Percentiles rank a stretch among this genome's conserved stretches.
Conservation (phyloP, 2,329 filamentous ascomycete species). For the Bipolaris victoriae region DNA sequence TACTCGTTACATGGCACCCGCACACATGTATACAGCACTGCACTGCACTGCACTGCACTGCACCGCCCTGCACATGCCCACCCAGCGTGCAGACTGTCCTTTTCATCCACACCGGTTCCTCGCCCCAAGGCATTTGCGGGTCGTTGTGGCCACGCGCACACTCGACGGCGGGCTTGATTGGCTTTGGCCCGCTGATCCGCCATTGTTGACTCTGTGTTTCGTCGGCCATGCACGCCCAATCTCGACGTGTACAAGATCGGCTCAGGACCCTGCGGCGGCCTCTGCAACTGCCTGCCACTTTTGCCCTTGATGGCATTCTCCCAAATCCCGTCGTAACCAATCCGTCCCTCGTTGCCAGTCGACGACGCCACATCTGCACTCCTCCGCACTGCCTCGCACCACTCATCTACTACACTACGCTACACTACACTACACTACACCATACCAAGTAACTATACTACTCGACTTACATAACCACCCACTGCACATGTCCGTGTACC, state of each 20-base stretch:
- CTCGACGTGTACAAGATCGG: slow-evolving; percentile 28
- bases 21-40: too few relatives aligned
- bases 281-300: slow-evolving; percentile 19
- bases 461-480: too few relatives aligned
- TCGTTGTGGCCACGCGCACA: slow-evolving; percentile 23
- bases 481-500: neutral
- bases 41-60: too few relatives aligned
- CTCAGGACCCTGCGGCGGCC: slow-evolving; percentile 34
- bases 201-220: slow-evolving; percentile 17
- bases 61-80: too few relatives aligned
- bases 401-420: too few relatives aligned
- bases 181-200: slow-evolving; percentile 30
- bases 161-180: slow-evolving; percentile 19
- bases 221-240: slow-evolving; percentile 21
- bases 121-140: slow-evolving; percentile 13
- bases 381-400: too few relatives aligned
- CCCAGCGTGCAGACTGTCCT: too few relatives aligned
- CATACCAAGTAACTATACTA: too few relatives aligned
- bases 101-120: neutral
- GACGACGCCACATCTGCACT: neutral
- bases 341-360: slow-evolving; percentile 1
- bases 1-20: too few relatives aligned
- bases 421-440: too few relatives aligned
- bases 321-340: slow-evolving; percentile 8
- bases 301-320: slow-evolving; percentile 6